Evolutionary conservation across 208 protist genomes (phyloP).

Genomic region (Acanthamoeba castellanii): DNA sequence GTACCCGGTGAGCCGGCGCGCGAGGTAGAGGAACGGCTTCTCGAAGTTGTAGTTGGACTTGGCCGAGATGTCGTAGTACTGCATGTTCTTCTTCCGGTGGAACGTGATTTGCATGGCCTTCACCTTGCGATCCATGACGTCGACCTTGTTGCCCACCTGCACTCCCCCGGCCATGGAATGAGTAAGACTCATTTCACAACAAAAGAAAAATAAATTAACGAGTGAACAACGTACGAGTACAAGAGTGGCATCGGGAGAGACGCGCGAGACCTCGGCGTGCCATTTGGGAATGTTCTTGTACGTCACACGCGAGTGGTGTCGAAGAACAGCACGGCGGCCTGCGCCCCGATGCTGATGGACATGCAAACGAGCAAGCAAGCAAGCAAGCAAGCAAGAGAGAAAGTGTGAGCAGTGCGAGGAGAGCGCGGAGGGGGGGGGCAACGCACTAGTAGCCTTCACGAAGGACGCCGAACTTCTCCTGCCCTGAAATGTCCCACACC

Average conservation of each 20-base stretch:
- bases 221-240: constrained; percentile 95
- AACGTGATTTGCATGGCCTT: constrained; percentile 99
- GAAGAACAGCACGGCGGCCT: constrained; percentile 99
- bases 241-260: constrained; percentile 99
- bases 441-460: constrained; percentile 99
- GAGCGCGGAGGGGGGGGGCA: too few relatives aligned
- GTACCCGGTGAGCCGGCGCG: constrained; percentile 95
- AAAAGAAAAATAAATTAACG: too few relatives aligned
- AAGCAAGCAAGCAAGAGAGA: background rate
- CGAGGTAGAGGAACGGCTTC: constrained; percentile 99
- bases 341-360: constrained; percentile 92
- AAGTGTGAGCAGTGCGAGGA: too few relatives aligned
- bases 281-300: constrained; percentile 99
- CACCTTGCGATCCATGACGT: constrained; percentile 99
- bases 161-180: too few relatives aligned
- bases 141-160: constrained; percentile 99
- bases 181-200: too few relatives aligned
- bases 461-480: constrained; percentile 99
- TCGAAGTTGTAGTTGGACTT: constrained; percentile 99
- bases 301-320: constrained; percentile 99
- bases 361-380: background rate
- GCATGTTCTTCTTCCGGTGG: constrained; percentile 99
- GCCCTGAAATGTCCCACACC: constrained; percentile 99
- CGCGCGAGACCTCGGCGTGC: constrained; percentile 98
- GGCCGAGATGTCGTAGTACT: constrained; percentile 99